Percentiles rank a stretch among this genome's conserved stretches.
These are phyloP conservation scores for Mycosarcoma mackinlayi DNA, from an alignment of 1,284 basidiomycete genomes.

Conservation along the genomic window DNA sequence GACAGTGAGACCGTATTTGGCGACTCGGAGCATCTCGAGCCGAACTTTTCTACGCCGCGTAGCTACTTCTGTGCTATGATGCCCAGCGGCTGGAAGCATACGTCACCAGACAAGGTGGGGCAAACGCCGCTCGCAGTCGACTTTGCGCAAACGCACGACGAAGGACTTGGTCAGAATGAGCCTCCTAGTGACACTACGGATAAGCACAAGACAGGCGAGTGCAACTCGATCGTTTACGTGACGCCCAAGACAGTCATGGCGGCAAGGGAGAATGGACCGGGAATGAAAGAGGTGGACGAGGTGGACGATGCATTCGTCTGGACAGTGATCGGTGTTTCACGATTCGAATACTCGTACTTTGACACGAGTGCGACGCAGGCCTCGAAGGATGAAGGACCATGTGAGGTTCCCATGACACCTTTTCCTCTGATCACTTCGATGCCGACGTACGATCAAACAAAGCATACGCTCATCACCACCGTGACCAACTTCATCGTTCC, in stretches of 20 bases:
- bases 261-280: slow-evolving; percentile 76
- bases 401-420: slow-evolving; percentile 74
- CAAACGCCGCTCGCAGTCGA: slow-evolving; percentile 69
- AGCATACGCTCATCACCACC: slow-evolving; percentile 81
- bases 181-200: slow-evolving; percentile 28
- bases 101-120: slow-evolving; percentile 14
- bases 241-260: slow-evolving; percentile 79
- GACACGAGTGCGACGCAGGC: slow-evolving; percentile 84
- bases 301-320: slow-evolving; percentile 94
- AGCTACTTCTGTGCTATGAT: slow-evolving; percentile 40
- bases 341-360: slow-evolving; percentile 93
- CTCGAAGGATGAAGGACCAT: slow-evolving; percentile 76
- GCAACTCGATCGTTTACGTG: slow-evolving; percentile 80
- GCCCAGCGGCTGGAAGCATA: slow-evolving; percentile 27
- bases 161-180: slow-evolving; percentile 77
- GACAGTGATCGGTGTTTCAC: slow-evolving; percentile 93
- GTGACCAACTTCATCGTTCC: slow-evolving; percentile 69
- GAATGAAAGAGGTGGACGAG: slow-evolving; percentile 77
- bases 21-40: slow-evolving; percentile 50
- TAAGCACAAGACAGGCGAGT: slow-evolving; percentile 75
- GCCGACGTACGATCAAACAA: slow-evolving; percentile 78
- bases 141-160: slow-evolving; percentile 80
- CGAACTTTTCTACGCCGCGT: slow-evolving; percentile 44
- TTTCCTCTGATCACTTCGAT: slow-evolving; percentile 86
- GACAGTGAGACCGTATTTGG: slow-evolving; percentile 38